Evolutionary conservation across 768 basidiomycete genomes (phyloP).

Genomic region (Porpolomopsis calyptriformis): DNA sequence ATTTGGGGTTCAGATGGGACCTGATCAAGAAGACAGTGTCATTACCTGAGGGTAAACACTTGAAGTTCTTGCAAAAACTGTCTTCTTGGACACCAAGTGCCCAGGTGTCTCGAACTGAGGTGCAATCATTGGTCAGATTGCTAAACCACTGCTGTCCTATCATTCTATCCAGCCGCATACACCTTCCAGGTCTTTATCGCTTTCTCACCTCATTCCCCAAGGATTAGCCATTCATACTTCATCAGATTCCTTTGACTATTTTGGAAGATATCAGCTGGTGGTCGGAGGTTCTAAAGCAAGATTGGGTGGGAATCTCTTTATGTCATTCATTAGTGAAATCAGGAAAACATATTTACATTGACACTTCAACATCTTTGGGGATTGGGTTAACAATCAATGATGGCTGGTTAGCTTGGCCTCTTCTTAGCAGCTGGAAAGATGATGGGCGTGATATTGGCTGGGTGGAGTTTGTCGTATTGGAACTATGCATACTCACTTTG

Average conservation of each 20-base stretch:
- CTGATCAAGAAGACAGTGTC: conserved; percentile 15
- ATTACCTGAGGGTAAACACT: conserved; percentile 7
- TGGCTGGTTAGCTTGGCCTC: conserved; percentile 17
- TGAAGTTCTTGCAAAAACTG: background rate
- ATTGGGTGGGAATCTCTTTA: no score
- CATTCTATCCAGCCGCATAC: conserved; percentile 13
- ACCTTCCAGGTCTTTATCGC: conserved; percentile 17
- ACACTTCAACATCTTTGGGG: conserved; percentile 24
- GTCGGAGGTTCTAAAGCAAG: conserved; percentile 5
- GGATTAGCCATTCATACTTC: no score
- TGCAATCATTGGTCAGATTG: conserved; percentile 18
- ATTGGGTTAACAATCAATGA: conserved; percentile 16
- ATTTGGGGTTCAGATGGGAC: conserved; percentile 24
- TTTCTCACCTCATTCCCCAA: conserved; percentile 16
- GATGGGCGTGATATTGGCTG: conserved; percentile 20
- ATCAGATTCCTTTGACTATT: conserved; percentile 11
- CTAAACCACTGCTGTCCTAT: conserved; percentile 23
- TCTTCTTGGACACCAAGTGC: background rate
- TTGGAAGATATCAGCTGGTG: conserved; percentile 24
- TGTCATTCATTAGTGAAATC: no score
- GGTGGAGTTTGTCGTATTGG: conserved; percentile 21
- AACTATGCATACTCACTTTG: conserved; percentile 14
- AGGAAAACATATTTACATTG: conserved; percentile 27
- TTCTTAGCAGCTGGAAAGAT: conserved; percentile 12
- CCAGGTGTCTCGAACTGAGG: background rate